A percentile compares a stretch with the other conserved stretches of the same genome.
These are phyloP conservation scores for Capsella rubella DNA, from an alignment of 441 rosid species.

Conservation along the genomic window DNA sequence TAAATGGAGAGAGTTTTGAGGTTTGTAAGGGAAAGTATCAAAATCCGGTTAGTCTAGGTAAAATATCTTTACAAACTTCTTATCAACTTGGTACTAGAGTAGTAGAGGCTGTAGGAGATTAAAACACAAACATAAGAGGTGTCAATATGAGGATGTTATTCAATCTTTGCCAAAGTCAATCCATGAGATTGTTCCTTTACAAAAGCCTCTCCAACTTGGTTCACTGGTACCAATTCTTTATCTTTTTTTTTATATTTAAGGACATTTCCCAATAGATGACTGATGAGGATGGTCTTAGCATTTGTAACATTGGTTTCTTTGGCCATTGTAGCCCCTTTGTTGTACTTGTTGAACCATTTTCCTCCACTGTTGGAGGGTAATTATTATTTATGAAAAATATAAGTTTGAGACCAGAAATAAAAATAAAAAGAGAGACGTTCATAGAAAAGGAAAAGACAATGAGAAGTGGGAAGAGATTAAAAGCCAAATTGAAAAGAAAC, in stretches of 20 bases:
- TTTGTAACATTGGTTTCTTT: neutral
- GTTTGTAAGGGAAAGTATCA: neutral
- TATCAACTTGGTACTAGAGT: neutral
- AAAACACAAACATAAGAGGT: neutral
- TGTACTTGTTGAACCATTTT: neutral
- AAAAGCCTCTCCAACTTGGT: too few species aligned
- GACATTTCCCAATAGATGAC: too few species aligned
- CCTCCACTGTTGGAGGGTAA: neutral
- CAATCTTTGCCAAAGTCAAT: too few species aligned
- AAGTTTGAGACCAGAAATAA: too few species aligned
- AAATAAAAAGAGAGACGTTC: neutral
- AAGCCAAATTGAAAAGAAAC: neutral
- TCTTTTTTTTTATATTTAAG: too few species aligned
- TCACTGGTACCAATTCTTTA: too few species aligned
- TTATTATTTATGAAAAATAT: too few species aligned
- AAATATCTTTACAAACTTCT: neutral
- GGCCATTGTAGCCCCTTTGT: neutral
- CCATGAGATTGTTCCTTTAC: too few species aligned
- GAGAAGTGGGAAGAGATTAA: constrained; percentile 6
- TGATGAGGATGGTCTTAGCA: neutral
- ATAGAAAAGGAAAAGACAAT: neutral
- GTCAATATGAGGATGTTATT: too few species aligned
- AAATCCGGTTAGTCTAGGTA: neutral
- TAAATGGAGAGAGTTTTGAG: neutral
- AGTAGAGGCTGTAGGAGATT: neutral